Evolutionary conservation across 108 stramenopile genomes (phyloP).

Genomic region (Craspedostauros australis): DNA sequence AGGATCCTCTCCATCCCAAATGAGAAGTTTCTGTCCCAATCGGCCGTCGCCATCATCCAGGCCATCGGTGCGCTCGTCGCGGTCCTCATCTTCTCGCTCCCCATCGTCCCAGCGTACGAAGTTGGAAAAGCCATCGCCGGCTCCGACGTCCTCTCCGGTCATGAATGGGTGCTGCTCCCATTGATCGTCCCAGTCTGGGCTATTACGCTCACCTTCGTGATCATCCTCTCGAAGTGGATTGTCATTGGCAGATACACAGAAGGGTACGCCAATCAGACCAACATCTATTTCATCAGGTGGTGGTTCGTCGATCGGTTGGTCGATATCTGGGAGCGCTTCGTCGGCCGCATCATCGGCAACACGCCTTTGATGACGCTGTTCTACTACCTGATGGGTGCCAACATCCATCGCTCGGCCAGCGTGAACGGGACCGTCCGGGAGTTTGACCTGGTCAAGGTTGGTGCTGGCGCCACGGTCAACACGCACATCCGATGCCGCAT

Average conservation of each 20-base stretch:
- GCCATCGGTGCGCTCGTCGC: background rate
- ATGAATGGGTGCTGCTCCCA: background rate
- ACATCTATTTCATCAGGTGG: background rate
- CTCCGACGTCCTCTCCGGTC: background rate
- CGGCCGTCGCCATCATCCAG: background rate
- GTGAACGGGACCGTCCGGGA: constrained; percentile 1
- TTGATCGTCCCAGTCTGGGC: background rate
- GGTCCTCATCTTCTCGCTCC: background rate
- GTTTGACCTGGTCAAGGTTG: constrained; percentile 5
- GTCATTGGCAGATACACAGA: constrained; percentile 6
- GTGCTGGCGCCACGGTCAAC: background rate
- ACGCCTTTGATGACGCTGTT: constrained; percentile 2
- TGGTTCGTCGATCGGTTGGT: too few species aligned
- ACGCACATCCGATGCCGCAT: background rate
- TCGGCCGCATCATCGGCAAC: background rate
- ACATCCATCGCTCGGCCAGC: background rate
- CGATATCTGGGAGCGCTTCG: too few species aligned
- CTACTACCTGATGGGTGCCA: constrained; percentile 4
- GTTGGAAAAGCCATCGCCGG: background rate
- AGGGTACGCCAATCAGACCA: background rate
- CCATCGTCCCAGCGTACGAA: background rate
- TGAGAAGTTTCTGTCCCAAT: background rate
- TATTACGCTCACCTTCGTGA: background rate
- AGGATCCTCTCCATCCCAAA: background rate
- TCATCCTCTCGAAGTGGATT: constrained; percentile 3